Base-by-base conservation (phyloP, 2,329 filamentous ascomycete species). In the Cercospora berteroae region DNA sequence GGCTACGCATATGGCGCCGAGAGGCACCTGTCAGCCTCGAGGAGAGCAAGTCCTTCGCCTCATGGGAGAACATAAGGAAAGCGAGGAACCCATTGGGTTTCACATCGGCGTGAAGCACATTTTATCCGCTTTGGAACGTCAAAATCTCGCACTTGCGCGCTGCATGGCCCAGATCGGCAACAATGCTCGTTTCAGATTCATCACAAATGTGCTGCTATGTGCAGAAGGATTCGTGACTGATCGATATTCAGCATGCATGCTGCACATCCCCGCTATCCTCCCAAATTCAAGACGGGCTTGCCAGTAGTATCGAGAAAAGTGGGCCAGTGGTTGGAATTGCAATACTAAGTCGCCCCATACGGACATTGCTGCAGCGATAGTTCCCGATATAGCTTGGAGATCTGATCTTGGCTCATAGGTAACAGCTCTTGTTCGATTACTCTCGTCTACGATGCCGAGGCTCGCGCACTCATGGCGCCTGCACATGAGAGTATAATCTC, bases 141-240 rank as follows among this genome's bases (percentile, higher is more conserved):
- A 25, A 16, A 9, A 23, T 52, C 6, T 52, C 5, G 20, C 48
- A 29, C 48, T 55, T 27, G 20, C 23, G 13, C 20, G 48, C 48
- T 55, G 48, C 23, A 27, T 27, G 23, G 48, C 16, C 5, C 23
- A 2, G 13, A 55, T 25, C 12, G 48, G 48, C 10, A 55, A 27
- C 7, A n/a, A 6, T 55, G 1, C 10, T 55, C 12, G 31, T 58
- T 58, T 36, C 31, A 58, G 55, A 58, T 58, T 18, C 18, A 58
- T 58, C 55, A 58, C 55, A 20, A 58, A 58, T 58, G n/a, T 31
- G 55, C 55, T 58, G n/a, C 55, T 18, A 33, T 36, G 55, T 13
- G 16, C 27, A 23, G 29, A 20, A 58, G 48, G 48, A 25, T 52
- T 52, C 48, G 48, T 16, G 48, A 55, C 48, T 55, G 13, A 25